phyloP scores from a whole-genome alignment of 1,139 yeast genomes.

The Diutina mesorugosa region DNA sequence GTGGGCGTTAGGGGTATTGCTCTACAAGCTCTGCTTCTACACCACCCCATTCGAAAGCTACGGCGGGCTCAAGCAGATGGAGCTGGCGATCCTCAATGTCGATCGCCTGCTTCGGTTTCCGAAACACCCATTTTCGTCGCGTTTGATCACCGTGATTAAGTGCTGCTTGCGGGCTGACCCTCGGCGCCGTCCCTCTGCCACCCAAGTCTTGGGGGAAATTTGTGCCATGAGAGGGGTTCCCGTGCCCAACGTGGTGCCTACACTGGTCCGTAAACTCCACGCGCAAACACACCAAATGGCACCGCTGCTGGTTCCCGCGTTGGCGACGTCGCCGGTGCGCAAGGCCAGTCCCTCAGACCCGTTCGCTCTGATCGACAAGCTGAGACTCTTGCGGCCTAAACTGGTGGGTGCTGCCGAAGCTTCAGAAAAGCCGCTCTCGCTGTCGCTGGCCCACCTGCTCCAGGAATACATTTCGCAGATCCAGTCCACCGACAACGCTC shows the following conservation, averaged over 20 bases:
- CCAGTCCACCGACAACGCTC: constrained; percentile 13
- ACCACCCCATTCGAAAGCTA: constrained; percentile 82
- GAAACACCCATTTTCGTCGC: constrained; percentile 19
- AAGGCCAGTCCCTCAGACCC: neutral
- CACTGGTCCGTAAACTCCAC: constrained; percentile 11
- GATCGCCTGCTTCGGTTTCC: constrained; percentile 21
- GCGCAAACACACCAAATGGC: neutral
- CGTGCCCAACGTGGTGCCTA: constrained; percentile 38
- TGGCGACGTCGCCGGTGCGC: neutral
- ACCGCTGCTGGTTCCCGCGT: neutral
- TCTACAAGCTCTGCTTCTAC: constrained; percentile 84
- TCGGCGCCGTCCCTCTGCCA: constrained; percentile 56
- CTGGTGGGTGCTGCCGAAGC: constrained; percentile 4
- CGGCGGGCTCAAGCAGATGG: constrained; percentile 24
- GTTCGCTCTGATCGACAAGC: constrained; percentile 25
- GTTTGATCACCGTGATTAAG: constrained; percentile 45
- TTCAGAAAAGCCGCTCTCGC: neutral
- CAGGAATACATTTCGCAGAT: constrained; percentile 25
- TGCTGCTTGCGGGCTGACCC: constrained; percentile 61
- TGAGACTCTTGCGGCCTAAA: constrained; percentile 5
- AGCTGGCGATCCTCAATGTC: constrained; percentile 23
- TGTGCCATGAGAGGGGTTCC: constrained; percentile 40
- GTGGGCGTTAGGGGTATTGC: constrained; percentile 91
- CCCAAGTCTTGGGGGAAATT: constrained; percentile 59
- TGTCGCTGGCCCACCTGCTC: constrained; percentile 11